These are phyloP conservation scores for Casuarina glauca DNA, from an alignment of 306 rosid genomes.

Conservation along the genomic window DNA sequence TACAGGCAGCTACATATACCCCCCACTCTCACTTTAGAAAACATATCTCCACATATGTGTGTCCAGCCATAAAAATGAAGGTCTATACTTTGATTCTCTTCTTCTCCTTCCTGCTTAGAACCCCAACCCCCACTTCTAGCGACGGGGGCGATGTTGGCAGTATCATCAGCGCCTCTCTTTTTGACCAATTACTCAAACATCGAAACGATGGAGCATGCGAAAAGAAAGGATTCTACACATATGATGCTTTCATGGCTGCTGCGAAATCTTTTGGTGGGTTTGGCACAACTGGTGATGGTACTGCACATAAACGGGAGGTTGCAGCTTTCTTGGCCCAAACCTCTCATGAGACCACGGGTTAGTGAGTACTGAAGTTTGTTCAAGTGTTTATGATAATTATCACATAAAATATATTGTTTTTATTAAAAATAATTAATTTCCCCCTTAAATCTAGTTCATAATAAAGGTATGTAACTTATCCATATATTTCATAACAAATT, in stretches of 20 bases:
- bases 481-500: no score
- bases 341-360: slow-evolving; percentile 50
- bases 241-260: slow-evolving; percentile 55
- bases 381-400: no score
- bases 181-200: slow-evolving; percentile 48
- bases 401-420: no score
- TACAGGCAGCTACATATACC: no score
- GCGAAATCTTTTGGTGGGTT: slow-evolving; percentile 44
- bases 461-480: no score
- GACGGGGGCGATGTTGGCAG: slow-evolving; percentile 15
- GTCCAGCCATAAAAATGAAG: no score
- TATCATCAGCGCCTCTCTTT: slow-evolving; percentile 35
- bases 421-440: no score
- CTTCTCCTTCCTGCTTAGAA: no score
- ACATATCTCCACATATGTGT: no score
- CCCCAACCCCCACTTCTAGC: not conserved
- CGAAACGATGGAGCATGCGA: slow-evolving; percentile 35
- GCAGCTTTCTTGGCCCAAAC: slow-evolving; percentile 38
- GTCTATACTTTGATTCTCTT: no score
- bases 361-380: not conserved
- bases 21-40: no score
- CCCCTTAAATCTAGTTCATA: no score
- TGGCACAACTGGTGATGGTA: slow-evolving; percentile 41
- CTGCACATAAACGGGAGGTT: slow-evolving; percentile 40
- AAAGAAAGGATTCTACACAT: slow-evolving; percentile 48